Conservation (phyloP, 495 filamentous ascomycete species). For the Talaromyces trachyspermus region DNA sequence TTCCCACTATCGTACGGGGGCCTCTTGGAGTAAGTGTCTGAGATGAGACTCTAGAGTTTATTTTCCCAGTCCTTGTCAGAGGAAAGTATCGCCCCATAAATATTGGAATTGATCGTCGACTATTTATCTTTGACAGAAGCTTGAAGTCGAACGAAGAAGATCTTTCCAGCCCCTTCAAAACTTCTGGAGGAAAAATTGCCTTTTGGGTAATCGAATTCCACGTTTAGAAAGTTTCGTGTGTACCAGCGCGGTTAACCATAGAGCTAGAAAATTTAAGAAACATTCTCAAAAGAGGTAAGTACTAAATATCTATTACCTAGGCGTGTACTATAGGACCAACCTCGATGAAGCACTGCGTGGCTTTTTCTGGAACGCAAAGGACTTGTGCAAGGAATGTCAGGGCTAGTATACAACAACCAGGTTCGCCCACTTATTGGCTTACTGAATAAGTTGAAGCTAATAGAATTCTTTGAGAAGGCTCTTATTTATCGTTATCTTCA, state of each 20-base stretch:
- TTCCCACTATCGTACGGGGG: too few species aligned
- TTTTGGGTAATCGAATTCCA: background rate
- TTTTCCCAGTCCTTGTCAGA: background rate
- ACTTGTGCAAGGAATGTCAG: slow-evolving; percentile 25
- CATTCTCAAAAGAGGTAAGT: background rate
- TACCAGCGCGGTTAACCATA: background rate
- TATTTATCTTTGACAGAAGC: background rate
- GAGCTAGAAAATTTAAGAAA: background rate
- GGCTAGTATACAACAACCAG: slow-evolving; percentile 41
- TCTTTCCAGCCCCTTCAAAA: slow-evolving; percentile 1
- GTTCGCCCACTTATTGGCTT: slow-evolving; percentile 12
- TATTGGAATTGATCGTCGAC: slow-evolving; percentile 8
- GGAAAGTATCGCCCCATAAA: slow-evolving; percentile 5
- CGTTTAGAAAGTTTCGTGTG: background rate
- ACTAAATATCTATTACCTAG: background rate
- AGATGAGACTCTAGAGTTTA: too few species aligned
- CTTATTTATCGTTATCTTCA: background rate
- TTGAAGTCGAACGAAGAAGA: background rate
- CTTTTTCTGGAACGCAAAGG: background rate
- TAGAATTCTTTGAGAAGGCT: background rate
- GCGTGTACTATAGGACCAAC: background rate
- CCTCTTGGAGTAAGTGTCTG: too few species aligned
- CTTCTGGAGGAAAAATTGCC: background rate
- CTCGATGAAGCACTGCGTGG: background rate
- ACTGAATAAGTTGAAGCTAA: background rate